Conservation (phyloP, 805 yeast species). For the Kockiozyma suomiensis region DNA sequence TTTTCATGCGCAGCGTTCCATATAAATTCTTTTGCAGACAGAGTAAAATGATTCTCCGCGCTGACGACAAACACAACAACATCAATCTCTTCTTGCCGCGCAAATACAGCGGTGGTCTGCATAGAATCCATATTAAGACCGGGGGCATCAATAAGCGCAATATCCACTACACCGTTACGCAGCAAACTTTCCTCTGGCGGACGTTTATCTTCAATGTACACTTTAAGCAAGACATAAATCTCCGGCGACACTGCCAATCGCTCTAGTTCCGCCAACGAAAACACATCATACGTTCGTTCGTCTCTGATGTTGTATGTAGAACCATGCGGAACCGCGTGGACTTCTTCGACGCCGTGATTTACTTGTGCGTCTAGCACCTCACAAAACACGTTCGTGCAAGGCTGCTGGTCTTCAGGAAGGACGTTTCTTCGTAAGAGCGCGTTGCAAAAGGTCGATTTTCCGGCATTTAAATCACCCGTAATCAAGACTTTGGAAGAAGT, state of each 20-base stretch:
- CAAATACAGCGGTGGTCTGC: conserved; percentile 91
- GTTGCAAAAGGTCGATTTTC: conserved; percentile 94
- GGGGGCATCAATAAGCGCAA: conserved; percentile 93
- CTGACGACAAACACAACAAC: conserved; percentile 93
- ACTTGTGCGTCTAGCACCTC: conserved; percentile 85
- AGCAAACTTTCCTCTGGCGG: conserved; percentile 68
- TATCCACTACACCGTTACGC: conserved; percentile 88
- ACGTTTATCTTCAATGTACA: conserved; percentile 78
- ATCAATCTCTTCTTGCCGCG: conserved; percentile 96
- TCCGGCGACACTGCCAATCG: conserved; percentile 71
- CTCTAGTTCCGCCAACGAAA: conserved; percentile 58
- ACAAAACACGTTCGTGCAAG: conserved; percentile 94
- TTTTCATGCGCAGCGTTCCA: conserved; percentile 88
- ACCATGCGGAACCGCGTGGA: conserved; percentile 75
- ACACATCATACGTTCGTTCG: conserved; percentile 65
- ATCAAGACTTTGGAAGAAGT: conserved; percentile 91
- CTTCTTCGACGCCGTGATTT: conserved; percentile 79
- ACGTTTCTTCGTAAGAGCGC: conserved; percentile 76
- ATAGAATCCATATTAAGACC: conserved; percentile 91
- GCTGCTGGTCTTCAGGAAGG: conserved; percentile 96
- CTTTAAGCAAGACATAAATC: conserved; percentile 68
- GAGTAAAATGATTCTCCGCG: conserved; percentile 93
- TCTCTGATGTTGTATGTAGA: conserved; percentile 54
- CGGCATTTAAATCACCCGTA: conserved; percentile 96
- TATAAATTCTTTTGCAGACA: conserved; percentile 92